Conservation (phyloP, 257 asterid genomes). For the Penstemon newberryi region DNA sequence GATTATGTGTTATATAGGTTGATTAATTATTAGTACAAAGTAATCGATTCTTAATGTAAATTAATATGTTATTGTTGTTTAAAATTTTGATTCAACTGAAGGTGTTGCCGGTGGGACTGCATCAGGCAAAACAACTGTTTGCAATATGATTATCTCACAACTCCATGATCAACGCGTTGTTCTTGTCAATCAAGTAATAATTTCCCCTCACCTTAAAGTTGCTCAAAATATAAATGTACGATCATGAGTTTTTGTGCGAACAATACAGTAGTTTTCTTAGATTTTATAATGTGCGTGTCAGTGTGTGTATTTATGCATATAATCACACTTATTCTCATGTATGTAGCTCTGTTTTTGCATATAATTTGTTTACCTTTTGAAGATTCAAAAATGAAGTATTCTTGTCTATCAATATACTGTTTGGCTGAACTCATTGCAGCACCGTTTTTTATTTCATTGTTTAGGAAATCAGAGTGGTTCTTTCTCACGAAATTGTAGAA, state of each 20-base stretch:
- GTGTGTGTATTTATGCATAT: too few relatives aligned
- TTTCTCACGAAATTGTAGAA: too few relatives aligned
- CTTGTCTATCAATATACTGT: too few relatives aligned
- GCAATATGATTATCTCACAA: slow-evolving; percentile 77
- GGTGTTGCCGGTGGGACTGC: slow-evolving; percentile 99
- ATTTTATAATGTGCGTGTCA: too few relatives aligned
- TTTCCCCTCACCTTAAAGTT: not conserved
- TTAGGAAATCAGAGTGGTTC: too few relatives aligned
- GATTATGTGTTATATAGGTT: not conserved
- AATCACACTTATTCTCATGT: not conserved
- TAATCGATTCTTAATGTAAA: not conserved
- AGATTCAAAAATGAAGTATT: too few relatives aligned
- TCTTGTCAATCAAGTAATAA: slow-evolving; percentile 72
- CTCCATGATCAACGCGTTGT: slow-evolving; percentile 92
- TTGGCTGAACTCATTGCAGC: too few relatives aligned
- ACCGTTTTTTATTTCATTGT: too few relatives aligned
- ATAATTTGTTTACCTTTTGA: not conserved
- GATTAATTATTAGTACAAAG: not conserved
- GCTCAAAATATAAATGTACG: not conserved
- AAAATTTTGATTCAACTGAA: slow-evolving; percentile 31
- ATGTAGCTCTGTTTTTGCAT: not conserved
- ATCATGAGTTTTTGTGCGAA: not conserved
- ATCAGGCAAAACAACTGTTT: slow-evolving; percentile 92
- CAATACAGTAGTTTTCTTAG: too few relatives aligned
- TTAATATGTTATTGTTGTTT: not conserved